Evolutionary conservation across 2,329 filamentous ascomycete species (phyloP), one percentile per base, ranked within the genome.

Genomic region (Pseudogymnoascus sp.): DNA sequence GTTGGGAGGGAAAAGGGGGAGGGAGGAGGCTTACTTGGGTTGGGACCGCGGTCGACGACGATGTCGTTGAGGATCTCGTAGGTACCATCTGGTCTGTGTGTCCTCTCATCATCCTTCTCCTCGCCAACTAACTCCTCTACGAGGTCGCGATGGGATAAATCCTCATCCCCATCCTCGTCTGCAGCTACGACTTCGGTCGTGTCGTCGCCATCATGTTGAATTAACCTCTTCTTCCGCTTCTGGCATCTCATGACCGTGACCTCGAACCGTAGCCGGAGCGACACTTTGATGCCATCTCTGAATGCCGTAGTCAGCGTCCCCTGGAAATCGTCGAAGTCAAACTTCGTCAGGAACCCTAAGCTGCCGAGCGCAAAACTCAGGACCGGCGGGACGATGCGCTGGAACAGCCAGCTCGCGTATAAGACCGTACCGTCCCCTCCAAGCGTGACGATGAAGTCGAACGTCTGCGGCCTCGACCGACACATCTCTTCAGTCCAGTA

Each of bases 351-450:
- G 73, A 99, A 99, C 0, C 95, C 95, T 4, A 99, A 80, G 23
- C 93, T 96, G 7, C 95, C 95, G 8, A 97, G 79, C 0, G 92
- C 85, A 74, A 99, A 97, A 66, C 91, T 93, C 66, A 99, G 79
- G 0, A 97, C 91, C 0, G 95, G 95, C 5, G 95, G 95, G 0
- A 97, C 93, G 56, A 97, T 89, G 44, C 90, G 86, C 77, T 99
- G 95, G 74, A 99, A 99, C 1, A 99, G 81, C 93, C 93, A 97
- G 72, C 91, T 96, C 3, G 93, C 90, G 73, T 96, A 97, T 10
- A 99, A 80, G 5, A 99, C 93, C 0, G 95, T 99, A n/a, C 95
- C 95, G 73, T 99, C 95, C 11, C 95, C 95, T 59, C 92, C 93
- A 2, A 96, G 83, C 0, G 93, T 96, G 56, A 99, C 85, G 61